Conservation (phyloP, 2,329 filamentous ascomycete genomes). For the Fusarium multiceps region DNA sequence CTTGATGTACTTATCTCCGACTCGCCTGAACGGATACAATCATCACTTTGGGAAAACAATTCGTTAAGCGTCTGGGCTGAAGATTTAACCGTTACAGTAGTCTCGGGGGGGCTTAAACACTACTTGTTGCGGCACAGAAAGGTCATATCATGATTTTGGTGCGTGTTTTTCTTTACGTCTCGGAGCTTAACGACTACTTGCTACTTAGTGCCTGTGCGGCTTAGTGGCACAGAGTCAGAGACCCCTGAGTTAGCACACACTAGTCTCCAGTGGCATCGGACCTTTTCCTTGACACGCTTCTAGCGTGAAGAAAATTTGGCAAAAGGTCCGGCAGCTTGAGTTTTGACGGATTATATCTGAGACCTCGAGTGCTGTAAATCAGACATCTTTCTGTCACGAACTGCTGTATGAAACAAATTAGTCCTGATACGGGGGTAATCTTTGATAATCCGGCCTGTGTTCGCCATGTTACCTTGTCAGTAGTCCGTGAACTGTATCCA, state of each 20-base stretch:
- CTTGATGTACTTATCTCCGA: not conserved
- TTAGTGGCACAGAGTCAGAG: not conserved
- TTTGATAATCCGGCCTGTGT: not conserved
- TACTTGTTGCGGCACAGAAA: not conserved
- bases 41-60: not conserved
- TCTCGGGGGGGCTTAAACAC: not conserved
- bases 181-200: not conserved
- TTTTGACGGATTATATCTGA: not conserved
- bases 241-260: not conserved
- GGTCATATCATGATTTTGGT: too few relatives aligned
- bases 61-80: not conserved
- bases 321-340: not conserved
- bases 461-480: not conserved
- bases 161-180: not conserved
- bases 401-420: not conserved
- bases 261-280: not conserved
- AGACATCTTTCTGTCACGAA: not conserved
- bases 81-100: not conserved
- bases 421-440: not conserved
- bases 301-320: not conserved
- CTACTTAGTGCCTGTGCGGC: not conserved
- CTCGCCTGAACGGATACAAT: not conserved
- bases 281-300: not conserved
- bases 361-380: not conserved
- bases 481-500: not conserved